These are phyloP conservation scores for Beta vulgaris DNA, from an alignment of 148 eudicot genomes.

Conservation along the genomic window DNA sequence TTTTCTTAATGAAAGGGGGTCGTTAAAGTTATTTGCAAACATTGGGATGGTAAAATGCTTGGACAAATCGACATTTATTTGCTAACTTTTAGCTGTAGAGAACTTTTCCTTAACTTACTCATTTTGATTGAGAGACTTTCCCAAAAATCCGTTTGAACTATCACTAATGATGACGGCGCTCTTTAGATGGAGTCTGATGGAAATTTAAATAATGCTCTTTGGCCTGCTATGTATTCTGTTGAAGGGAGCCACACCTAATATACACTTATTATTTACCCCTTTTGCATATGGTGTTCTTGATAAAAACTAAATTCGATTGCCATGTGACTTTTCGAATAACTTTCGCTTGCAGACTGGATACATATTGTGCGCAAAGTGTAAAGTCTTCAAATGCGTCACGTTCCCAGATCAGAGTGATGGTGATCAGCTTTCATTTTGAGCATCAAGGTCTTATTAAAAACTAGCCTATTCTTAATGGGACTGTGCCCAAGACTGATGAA, in stretches of 20 bases:
- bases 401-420: conserved; percentile 74
- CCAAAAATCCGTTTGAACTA: neutral
- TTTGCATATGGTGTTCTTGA: neutral
- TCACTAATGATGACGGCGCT: neutral
- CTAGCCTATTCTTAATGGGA: conserved; percentile 17
- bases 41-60: too few species aligned
- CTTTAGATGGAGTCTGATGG: neutral
- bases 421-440: conserved; percentile 31
- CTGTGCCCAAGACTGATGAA: conserved; percentile 3
- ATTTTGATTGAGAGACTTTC: neutral
- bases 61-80: neutral
- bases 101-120: neutral
- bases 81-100: neutral
- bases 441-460: neutral
- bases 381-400: conserved; percentile 92
- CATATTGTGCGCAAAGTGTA: conserved; percentile 74
- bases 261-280: neutral
- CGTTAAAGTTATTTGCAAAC: too few species aligned
- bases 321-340: conserved; percentile 9
- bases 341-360: conserved; percentile 58
- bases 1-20: neutral
- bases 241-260: neutral
- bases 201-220: neutral
- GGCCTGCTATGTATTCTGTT: neutral
- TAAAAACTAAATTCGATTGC: too few species aligned